Percentiles rank a stretch among this genome's conserved stretches.
Conservation (phyloP, 345 rosid species). For the Salix caprea region DNA sequence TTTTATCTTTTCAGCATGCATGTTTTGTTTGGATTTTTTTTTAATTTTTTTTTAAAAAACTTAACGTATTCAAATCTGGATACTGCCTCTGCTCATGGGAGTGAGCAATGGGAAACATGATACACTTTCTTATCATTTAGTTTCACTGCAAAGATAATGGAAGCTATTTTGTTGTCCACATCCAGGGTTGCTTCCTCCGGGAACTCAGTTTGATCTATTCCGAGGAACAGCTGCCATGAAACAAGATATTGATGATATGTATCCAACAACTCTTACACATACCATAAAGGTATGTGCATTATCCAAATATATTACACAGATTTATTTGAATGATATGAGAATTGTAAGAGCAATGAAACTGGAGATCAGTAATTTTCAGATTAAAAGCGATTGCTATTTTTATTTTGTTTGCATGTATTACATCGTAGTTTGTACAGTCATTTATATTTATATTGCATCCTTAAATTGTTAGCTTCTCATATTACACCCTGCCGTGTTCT, state of each 20-base stretch:
- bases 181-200: constrained; percentile 95
- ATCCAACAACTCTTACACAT: constrained; percentile 77
- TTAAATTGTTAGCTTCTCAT: not conserved
- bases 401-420: not conserved
- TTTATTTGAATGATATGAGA: not conserved
- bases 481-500: constrained; percentile 11
- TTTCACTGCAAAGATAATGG: not conserved
- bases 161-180: constrained; percentile 9
- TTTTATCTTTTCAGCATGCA: not conserved
- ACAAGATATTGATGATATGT: constrained; percentile 92
- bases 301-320: not conserved
- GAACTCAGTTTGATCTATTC: constrained; percentile 97
- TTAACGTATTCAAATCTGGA: no score
- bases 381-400: not conserved
- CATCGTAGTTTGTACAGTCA: not conserved
- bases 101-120: not conserved
- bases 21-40: not conserved
- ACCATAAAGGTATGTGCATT: constrained; percentile 61
- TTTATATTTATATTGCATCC: not conserved
- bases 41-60: no score
- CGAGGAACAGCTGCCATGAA: constrained; percentile 99
- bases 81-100: not conserved
- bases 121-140: not conserved
- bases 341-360: not conserved
- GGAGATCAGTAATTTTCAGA: not conserved